Percentiles rank a stretch among this genome's conserved stretches.
Evolutionary conservation across 2,329 filamentous ascomycete genomes (phyloP).

Genomic region (Scytalidium lignicola): DNA sequence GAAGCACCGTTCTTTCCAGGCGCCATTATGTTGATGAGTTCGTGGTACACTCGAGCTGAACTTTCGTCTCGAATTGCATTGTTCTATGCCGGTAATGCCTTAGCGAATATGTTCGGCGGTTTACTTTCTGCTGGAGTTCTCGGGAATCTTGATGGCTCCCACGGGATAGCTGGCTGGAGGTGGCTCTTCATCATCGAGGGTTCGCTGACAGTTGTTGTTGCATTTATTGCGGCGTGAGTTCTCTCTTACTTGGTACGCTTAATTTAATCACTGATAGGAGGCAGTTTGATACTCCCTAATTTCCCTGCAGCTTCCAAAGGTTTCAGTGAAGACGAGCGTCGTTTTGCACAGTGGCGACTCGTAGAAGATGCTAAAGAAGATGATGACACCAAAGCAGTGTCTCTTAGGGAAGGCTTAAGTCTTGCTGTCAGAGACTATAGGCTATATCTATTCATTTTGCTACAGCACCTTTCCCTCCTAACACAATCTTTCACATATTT

Average conservation of each 20-base stretch:
- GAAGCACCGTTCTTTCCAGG: conserved; percentile 49
- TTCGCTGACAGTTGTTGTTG: conserved; percentile 35
- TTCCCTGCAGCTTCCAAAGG: conserved; percentile 49
- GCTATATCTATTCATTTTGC: conserved; percentile 46
- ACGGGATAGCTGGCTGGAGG: conserved; percentile 44
- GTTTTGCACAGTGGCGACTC: conserved; percentile 47
- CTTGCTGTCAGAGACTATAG: conserved; percentile 20
- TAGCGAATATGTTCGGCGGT: conserved; percentile 38
- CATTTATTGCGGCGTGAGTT: conserved; percentile 17
- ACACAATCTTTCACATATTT: conserved; percentile 59
- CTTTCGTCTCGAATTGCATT: conserved; percentile 38
- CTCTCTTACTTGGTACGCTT: background rate
- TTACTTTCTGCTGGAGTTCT: conserved; percentile 44
- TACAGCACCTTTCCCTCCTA: conserved; percentile 48
- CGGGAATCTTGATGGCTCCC: conserved; percentile 38
- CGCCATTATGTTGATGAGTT: conserved; percentile 41
- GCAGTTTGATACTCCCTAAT: conserved; percentile 40
- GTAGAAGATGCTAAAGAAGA: conserved; percentile 42
- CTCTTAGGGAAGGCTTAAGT: conserved; percentile 17
- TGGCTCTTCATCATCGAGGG: conserved; percentile 48
- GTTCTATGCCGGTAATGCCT: conserved; percentile 21
- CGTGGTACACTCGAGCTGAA: conserved; percentile 40
- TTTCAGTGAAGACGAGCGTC: conserved; percentile 45
- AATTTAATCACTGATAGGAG: background rate
- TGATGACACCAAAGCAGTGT: conserved; percentile 33